Evolutionary conservation across 495 filamentous ascomycete species (phyloP).

Genomic region (Penicillium waksmanii): DNA sequence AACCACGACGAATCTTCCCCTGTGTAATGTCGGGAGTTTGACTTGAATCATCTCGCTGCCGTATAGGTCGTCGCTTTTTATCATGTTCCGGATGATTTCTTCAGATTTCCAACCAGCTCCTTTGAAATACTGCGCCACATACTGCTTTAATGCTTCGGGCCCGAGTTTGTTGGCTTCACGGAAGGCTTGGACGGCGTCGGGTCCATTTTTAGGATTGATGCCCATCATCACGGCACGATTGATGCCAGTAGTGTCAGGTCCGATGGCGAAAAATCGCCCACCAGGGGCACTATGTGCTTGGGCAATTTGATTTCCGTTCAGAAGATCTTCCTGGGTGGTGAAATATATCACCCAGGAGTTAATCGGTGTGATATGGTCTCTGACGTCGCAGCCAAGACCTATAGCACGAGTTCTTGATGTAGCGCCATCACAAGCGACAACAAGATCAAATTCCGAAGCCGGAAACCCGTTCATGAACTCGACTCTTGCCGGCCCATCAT

Average conservation of each 20-base stretch:
- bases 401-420: constrained; percentile 52
- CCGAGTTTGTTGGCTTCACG: constrained; percentile 43
- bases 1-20: constrained; percentile 42
- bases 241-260: constrained; percentile 33
- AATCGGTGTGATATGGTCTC: constrained; percentile 38
- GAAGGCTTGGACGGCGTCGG: constrained; percentile 33
- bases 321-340: constrained; percentile 39
- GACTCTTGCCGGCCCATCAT: constrained; percentile 35
- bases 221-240: constrained; percentile 38
- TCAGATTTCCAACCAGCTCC: constrained; percentile 49
- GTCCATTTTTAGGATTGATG: constrained; percentile 30
- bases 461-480: constrained; percentile 41
- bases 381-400: constrained; percentile 42
- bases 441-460: constrained; percentile 47
- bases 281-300: constrained; percentile 38
- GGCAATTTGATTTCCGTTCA: constrained; percentile 33
- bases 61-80: constrained; percentile 51
- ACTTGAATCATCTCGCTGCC: constrained; percentile 50
- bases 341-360: constrained; percentile 49
- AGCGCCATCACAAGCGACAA: constrained; percentile 53
- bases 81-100: constrained; percentile 41
- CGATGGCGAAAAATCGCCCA: constrained; percentile 40
- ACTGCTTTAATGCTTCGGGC: constrained; percentile 42
- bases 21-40: constrained; percentile 37
- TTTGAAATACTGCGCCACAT: constrained; percentile 36